Base-by-base conservation (phyloP, 148 eudicot species). In the Linanthus parryae region DNA sequence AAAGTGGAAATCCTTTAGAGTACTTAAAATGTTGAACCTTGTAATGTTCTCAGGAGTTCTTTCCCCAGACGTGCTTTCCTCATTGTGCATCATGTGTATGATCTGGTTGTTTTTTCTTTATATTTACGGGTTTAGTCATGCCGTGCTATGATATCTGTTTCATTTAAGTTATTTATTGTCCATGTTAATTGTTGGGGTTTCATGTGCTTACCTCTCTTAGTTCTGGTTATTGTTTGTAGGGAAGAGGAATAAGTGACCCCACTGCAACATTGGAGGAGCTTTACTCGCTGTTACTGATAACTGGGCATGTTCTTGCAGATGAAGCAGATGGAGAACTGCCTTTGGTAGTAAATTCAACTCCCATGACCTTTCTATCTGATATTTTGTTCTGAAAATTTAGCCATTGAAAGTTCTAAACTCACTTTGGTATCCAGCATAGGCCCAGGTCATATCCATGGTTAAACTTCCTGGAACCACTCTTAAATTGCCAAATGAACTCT, bases 301-400 rank as follows among this genome's bases (percentile, higher is more conserved):
- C 82, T 49, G 99, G 99, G 59, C 99, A 94, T 51, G 87, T 94
- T 68, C 80, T 94, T 46, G 88, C 99, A 24, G 96, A 94, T 47
- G 99, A 84, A 60, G 96, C 95, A 70, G 91, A 75, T 68, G 99
- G 99, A 47, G 99, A 94, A 72, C 61, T 73, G 22, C 99, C 99
- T n/a, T 40, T 70, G 91, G 99, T 87, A 72, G 44, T n/a, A n/a
- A n/a, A n/a, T n/a, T n/a, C n/a, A n/a, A n/a, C n/a, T n/a, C n/a
- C n/a, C n/a, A n/a, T n/a, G n/a, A n/a, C n/a, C n/a, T 20, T 24
- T 10, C 16, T 25, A 20, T 33, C 54, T 57, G n/a, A 19, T 50
- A 23, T 18, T 5, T 23, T 44, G 5, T 41, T 5, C 33, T 25
- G 43, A n/a, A 26, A 3, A 31, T 38, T 38, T 14, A 17, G 17